A percentile compares a stretch with the other conserved stretches of the same genome.
Evolutionary conservation across 2,329 filamentous ascomycete genomes (phyloP).

Genomic region (Nigrospora osmanthi): DNA sequence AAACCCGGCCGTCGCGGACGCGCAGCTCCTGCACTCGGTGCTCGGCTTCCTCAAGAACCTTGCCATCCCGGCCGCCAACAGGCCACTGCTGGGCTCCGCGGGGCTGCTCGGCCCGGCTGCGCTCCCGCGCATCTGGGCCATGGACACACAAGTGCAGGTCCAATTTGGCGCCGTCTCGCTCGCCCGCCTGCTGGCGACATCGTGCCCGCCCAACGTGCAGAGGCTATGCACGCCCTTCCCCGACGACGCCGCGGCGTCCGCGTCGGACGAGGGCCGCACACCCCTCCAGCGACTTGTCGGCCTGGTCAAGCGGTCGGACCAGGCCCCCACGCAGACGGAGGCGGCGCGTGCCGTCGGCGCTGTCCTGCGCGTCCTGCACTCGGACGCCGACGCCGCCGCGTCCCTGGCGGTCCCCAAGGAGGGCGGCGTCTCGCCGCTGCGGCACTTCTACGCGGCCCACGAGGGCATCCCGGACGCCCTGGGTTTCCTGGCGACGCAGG

Average conservation of each 20-base stretch:
- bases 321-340: constrained; percentile 51
- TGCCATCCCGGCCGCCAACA: constrained; percentile 49
- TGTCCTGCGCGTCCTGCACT: constrained; percentile 47
- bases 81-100: constrained; percentile 35
- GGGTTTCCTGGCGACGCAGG: constrained; percentile 45
- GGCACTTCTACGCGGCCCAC: constrained; percentile 38
- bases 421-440: constrained; percentile 9
- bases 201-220: constrained; percentile 42
- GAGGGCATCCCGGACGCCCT: constrained; percentile 32
- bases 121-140: constrained; percentile 45
- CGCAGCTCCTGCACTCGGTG: constrained; percentile 47
- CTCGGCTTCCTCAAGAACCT: constrained; percentile 59
- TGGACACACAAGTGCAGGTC: constrained; percentile 46
- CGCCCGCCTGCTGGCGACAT: constrained; percentile 45
- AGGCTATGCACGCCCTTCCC: constrained; percentile 35
- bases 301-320: constrained; percentile 34
- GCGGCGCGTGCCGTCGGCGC: constrained; percentile 45
- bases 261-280: constrained; percentile 8
- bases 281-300: constrained; percentile 28
- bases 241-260: constrained; percentile 15
- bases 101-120: constrained; percentile 34
- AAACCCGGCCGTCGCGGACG: constrained; percentile 26
- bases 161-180: constrained; percentile 54
- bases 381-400: neutral
- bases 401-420: neutral